phyloP scores from a whole-genome alignment of 164 flowering plant genomes.

The Cinnamomum micranthum region DNA sequence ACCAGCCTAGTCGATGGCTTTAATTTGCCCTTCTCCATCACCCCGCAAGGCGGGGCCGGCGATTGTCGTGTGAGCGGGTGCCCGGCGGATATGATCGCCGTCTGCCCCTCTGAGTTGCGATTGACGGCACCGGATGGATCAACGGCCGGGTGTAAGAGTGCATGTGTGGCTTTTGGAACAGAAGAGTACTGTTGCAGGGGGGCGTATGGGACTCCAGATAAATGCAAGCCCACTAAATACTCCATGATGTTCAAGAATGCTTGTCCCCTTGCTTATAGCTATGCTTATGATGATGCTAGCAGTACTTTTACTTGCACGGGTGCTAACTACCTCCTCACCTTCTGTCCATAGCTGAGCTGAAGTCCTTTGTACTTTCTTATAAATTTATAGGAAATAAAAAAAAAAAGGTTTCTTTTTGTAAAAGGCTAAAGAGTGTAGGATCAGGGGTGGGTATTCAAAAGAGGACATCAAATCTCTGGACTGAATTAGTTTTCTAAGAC shows the following conservation, averaged over 20 bases:
- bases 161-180: conserved; percentile 19
- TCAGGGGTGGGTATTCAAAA: too few relatives aligned
- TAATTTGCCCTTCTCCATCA: conserved; percentile 29
- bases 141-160: conserved; percentile 19
- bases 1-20: conserved; percentile 88
- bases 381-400: too few relatives aligned
- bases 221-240: conserved; percentile 23
- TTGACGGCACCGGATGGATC: conserved; percentile 7
- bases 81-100: conserved; percentile 50
- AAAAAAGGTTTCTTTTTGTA: too few relatives aligned
- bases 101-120: conserved; percentile 41
- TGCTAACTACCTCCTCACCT: conserved; percentile 22
- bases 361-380: too few relatives aligned
- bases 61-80: conserved; percentile 64
- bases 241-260: conserved; percentile 23
- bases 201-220: background rate
- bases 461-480: too few relatives aligned
- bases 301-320: conserved; percentile 26
- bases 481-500: too few relatives aligned
- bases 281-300: conserved; percentile 24
- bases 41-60: conserved; percentile 65
- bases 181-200: conserved; percentile 26
- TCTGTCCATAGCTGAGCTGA: conserved; percentile 20
- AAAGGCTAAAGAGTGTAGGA: too few relatives aligned
- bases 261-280: conserved; percentile 31